Conservation (phyloP, 805 yeast genomes). For the Saturnispora zaruensis region DNA sequence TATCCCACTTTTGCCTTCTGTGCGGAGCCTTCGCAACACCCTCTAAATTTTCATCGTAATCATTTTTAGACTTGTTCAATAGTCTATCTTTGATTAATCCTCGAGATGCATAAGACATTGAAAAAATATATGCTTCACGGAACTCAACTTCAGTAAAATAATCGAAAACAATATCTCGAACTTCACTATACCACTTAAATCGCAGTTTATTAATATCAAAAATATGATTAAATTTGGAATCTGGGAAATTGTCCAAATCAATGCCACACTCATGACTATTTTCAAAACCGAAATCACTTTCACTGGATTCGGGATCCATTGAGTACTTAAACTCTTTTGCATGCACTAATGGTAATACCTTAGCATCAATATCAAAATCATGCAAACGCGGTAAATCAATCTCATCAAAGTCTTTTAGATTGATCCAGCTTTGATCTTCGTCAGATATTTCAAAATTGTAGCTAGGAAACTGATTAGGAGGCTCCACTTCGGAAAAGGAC, state of each 20-base stretch:
- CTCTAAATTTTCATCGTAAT: background rate
- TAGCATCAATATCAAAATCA: constrained; percentile 32
- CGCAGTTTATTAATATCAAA: constrained; percentile 66
- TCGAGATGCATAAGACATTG: constrained; percentile 22
- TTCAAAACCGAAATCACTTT: constrained; percentile 38
- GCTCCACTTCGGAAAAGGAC: constrained; percentile 24
- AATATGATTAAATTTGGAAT: constrained; percentile 46
- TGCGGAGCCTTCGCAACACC: background rate
- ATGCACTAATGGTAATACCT: constrained; percentile 53
- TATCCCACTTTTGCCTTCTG: background rate
- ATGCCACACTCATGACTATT: constrained; percentile 59
- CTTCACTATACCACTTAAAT: constrained; percentile 68
- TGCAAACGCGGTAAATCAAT: constrained; percentile 36
- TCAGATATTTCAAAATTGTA: constrained; percentile 35
- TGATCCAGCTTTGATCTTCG: constrained; percentile 53
- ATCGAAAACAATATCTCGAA: constrained; percentile 54
- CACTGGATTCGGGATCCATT: constrained; percentile 34
- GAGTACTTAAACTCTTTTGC: constrained; percentile 68
- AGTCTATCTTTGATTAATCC: constrained; percentile 18
- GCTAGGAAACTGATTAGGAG: constrained; percentile 3
- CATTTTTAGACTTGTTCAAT: background rate
- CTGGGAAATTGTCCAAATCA: constrained; percentile 28
- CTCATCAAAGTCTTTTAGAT: constrained; percentile 53
- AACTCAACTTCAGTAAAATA: constrained; percentile 45
- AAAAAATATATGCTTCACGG: constrained; percentile 35